A percentile compares a stretch with the other conserved stretches of the same genome.
Evolutionary conservation across 345 rosid species (phyloP).

Genomic region (Turnera subulata): DNA sequence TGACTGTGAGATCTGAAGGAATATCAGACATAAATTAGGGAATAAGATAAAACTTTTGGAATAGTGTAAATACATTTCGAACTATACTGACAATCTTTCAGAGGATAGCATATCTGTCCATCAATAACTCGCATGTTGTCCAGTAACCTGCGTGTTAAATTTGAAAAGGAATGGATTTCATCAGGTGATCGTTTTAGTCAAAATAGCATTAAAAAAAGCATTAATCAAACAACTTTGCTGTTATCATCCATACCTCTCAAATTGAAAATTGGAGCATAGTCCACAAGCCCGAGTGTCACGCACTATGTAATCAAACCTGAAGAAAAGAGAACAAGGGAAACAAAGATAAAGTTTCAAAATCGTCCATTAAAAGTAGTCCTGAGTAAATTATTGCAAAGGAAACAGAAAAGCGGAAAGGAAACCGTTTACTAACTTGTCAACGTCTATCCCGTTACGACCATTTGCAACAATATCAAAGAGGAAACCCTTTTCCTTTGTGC

Average conservation of each 20-base stretch:
- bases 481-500: slow-evolving; percentile 13
- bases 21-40: background rate
- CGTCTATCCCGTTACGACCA: slow-evolving; percentile 31
- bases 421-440: slow-evolving; percentile 32
- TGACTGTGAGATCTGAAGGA: slow-evolving; percentile 23
- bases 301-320: slow-evolving; percentile 29
- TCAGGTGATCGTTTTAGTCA: too few species aligned
- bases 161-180: too few species aligned
- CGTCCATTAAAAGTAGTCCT: background rate
- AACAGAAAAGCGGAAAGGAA: background rate
- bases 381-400: background rate
- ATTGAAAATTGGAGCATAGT: slow-evolving; percentile 21
- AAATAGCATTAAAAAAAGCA: too few species aligned
- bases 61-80: background rate
- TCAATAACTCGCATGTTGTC: slow-evolving; percentile 24
- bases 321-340: background rate
- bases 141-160: slow-evolving; percentile 21
- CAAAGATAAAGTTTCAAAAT: background rate
- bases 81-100: slow-evolving; percentile 24
- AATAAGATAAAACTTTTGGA: background rate
- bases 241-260: slow-evolving; percentile 15
- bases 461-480: slow-evolving; percentile 32
- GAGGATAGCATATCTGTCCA: slow-evolving; percentile 27
- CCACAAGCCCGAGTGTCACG: slow-evolving; percentile 33
- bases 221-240: too few species aligned